Percentiles rank a stretch among this genome's conserved stretches.
Evolutionary conservation across 2,329 filamentous ascomycete genomes (phyloP).

Genomic region (Pseudogymnoascus sp.): DNA sequence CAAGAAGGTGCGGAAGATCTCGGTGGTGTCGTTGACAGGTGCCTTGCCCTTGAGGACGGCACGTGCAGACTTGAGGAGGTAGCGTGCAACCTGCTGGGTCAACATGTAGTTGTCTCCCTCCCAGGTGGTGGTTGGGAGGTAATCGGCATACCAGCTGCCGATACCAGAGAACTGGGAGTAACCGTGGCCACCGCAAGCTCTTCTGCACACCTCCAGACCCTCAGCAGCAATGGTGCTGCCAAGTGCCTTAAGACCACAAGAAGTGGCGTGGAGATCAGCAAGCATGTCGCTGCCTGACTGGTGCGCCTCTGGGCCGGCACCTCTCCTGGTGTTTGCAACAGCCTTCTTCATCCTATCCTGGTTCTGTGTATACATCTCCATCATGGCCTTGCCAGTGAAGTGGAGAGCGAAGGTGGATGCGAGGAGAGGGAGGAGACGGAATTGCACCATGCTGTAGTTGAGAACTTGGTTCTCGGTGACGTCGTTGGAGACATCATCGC

Average conservation of each 20-base stretch:
- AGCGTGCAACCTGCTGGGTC: constrained; percentile 70
- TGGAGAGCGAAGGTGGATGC: constrained; percentile 72
- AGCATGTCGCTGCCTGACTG: constrained; percentile 60
- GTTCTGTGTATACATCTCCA: constrained; percentile 65
- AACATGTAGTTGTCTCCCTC: constrained; percentile 81
- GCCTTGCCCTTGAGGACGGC: constrained; percentile 59
- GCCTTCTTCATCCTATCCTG: constrained; percentile 55
- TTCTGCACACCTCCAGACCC: constrained; percentile 66
- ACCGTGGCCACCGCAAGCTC: constrained; percentile 71
- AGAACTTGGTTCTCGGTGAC: constrained; percentile 66
- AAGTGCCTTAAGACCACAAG: constrained; percentile 68
- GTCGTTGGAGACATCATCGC: constrained; percentile 53
- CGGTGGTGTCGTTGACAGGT: constrained; percentile 61
- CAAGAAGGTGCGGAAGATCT: constrained; percentile 59
- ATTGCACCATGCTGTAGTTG: constrained; percentile 77
- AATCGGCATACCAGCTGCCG: constrained; percentile 67
- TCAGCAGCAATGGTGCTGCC: constrained; percentile 67
- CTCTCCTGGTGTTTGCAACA: constrained; percentile 40
- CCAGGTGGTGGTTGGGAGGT: constrained; percentile 60
- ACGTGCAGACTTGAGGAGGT: constrained; percentile 68
- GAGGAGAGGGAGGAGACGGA: constrained; percentile 64
- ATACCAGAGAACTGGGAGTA: constrained; percentile 73
- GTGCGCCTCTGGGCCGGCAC: constrained; percentile 62
- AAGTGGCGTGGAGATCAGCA: constrained; percentile 70
- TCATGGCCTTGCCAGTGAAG: constrained; percentile 73